These are phyloP conservation scores for Lipomyces chichibuensis DNA, from an alignment of 805 yeast species.

Conservation along the genomic window DNA sequence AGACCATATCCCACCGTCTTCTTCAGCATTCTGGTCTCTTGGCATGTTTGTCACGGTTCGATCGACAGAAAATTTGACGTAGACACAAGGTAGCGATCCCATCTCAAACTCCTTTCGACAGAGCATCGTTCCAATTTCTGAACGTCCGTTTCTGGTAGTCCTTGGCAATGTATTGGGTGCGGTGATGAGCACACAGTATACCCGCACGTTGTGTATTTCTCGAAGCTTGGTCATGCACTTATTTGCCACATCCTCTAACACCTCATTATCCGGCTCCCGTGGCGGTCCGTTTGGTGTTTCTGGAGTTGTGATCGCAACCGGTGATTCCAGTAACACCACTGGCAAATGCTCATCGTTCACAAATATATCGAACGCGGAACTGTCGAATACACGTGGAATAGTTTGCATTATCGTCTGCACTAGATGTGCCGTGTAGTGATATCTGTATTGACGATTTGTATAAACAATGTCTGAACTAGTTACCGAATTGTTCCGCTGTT, in stretches of 20 bases:
- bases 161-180: slow-evolving; percentile 83
- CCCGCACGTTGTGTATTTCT: slow-evolving; percentile 69
- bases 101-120: slow-evolving; percentile 75
- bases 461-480: slow-evolving; percentile 3
- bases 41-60: slow-evolving; percentile 67
- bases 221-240: slow-evolving; percentile 53
- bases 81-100: slow-evolving; percentile 78
- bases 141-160: slow-evolving; percentile 78
- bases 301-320: slow-evolving; percentile 49
- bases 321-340: slow-evolving; percentile 81
- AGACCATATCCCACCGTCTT: slow-evolving; percentile 83
- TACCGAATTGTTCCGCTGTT: slow-evolving; percentile 38
- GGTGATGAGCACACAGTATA: slow-evolving; percentile 79
- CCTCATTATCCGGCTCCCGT: slow-evolving; percentile 45
- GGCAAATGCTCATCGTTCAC: slow-evolving; percentile 81
- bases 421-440: slow-evolving; percentile 85
- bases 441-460: slow-evolving; percentile 47
- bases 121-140: slow-evolving; percentile 89
- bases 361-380: slow-evolving; percentile 85
- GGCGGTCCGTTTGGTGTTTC: slow-evolving; percentile 36
- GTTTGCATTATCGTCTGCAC: slow-evolving; percentile 81
- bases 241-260: slow-evolving; percentile 55
- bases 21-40: slow-evolving; percentile 52
- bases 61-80: slow-evolving; percentile 74
- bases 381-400: slow-evolving; percentile 80